A percentile compares a stretch with the other conserved stretches of the same genome.
These are phyloP conservation scores for Astraeus odoratus DNA, from an alignment of 768 basidiomycete species.

Conservation along the genomic window DNA sequence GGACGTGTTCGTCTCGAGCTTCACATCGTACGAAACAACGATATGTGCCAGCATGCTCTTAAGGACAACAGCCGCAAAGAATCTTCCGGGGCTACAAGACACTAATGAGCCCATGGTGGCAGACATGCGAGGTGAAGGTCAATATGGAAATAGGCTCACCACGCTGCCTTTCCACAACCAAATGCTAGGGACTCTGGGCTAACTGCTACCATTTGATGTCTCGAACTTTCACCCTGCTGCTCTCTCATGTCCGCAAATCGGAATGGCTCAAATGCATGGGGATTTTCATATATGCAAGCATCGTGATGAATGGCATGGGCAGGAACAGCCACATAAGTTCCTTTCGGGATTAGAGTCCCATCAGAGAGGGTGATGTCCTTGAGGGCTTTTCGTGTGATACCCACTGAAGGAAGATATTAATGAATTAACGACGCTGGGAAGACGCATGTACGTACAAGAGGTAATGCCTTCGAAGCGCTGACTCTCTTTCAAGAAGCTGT, in stretches of 20 bases:
- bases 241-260: slow-evolving; percentile 37
- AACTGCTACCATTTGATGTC: slow-evolving; percentile 31
- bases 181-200: slow-evolving; percentile 30
- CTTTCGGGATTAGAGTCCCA: slow-evolving; percentile 31
- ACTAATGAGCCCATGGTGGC: no score
- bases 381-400: slow-evolving; percentile 26
- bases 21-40: slow-evolving; percentile 13
- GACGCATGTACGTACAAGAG: slow-evolving; percentile 8
- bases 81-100: slow-evolving; percentile 36
- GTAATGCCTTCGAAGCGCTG: slow-evolving; percentile 26
- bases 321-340: slow-evolving; percentile 21
- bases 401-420: slow-evolving; percentile 9
- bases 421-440: neutral
- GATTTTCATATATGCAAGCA: slow-evolving; percentile 23
- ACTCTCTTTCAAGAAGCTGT: slow-evolving; percentile 36
- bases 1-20: neutral
- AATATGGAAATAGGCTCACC: slow-evolving; percentile 7
- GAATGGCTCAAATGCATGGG: slow-evolving; percentile 38
- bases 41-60: slow-evolving; percentile 16
- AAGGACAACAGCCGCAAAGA: slow-evolving; percentile 33
- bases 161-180: slow-evolving; percentile 27
- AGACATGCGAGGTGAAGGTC: neutral
- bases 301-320: slow-evolving; percentile 16
- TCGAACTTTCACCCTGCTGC: slow-evolving; percentile 23
- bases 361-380: slow-evolving; percentile 32